Base-by-base conservation (phyloP, 805 yeast species). In the Dipodascopsis uninucleata region DNA sequence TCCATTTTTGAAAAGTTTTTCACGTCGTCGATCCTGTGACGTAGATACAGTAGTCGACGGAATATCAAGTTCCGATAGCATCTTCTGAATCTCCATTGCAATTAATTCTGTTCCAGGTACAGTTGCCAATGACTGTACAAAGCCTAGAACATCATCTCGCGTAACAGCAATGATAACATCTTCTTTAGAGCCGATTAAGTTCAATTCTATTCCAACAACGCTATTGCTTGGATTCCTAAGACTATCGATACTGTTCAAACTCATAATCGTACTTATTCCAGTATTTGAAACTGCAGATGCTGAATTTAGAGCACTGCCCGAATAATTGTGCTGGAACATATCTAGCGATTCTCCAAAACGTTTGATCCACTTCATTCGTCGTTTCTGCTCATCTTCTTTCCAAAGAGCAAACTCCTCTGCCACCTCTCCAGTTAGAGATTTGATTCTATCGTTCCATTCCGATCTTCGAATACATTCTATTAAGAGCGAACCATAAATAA, bases 361-460 rank as follows among this genome's bases (percentile, higher is more conserved):
- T 41, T 71, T 68, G 3, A 72, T 50, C 96, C 95, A 87, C 28
- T 72, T 71, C 6, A 69, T 66, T 55, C 88, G 72, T 43, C 70
- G 71, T 42, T 66, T 64, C 39, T 65, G 63, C 62, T 83, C 95
- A 49, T 72, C 76, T 35, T 75, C 80, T 20, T 74, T 74, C 40
- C 79, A 61, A 42, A 71, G 62, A 21, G 82, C 78, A 47, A 81
- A 67, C 41, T 75, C 79, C 54, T 81, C 88, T 22, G 78, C 63
- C 20, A 58, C 50, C 6, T 45, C 55, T 25, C 58, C 49, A 2
- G 58, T 57, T 17, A 51, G 42, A 4, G 44, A 10, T 34, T 48
- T 43, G 23, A 58, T 41, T 3, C 55, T 38, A 9, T 43, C 45
- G 16, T 43, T 35, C 69, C 69, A 65, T 14, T 52, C 56, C 2